A percentile compares a stretch with the other conserved stretches of the same genome.
Conservation (phyloP, 306 rosid genomes). For the Castanea crenata region DNA sequence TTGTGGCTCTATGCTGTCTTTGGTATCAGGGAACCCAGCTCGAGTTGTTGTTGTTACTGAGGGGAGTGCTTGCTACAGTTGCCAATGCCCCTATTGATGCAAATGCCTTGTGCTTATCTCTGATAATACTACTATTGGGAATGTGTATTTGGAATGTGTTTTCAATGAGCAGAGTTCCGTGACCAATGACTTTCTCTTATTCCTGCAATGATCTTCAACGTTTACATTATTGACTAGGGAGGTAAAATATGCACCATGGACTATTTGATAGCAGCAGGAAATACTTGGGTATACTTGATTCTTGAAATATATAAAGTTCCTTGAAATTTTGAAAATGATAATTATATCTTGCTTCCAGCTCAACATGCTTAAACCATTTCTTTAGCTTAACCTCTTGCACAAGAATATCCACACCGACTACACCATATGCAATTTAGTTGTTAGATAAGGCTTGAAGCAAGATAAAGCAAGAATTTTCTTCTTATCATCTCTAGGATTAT, state of each 20-base stretch:
- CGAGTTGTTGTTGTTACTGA: constrained; percentile 26
- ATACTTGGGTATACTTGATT: neutral
- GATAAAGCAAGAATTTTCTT: neutral
- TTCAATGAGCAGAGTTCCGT: neutral
- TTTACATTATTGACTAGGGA: neutral
- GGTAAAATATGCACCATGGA: neutral
- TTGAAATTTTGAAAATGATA: neutral
- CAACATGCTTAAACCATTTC: no score
- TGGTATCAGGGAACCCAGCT: neutral
- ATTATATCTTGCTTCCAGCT: neutral
- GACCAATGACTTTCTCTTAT: constrained; percentile 21
- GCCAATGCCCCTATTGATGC: constrained; percentile 89
- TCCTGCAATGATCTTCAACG: neutral
- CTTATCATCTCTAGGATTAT: neutral
- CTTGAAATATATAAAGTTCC: neutral
- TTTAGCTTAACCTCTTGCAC: neutral
- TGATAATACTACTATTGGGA: constrained; percentile 85
- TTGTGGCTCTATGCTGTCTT: neutral
- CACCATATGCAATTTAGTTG: neutral
- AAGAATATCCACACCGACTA: neutral
- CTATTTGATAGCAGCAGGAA: neutral
- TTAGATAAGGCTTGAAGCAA: neutral
- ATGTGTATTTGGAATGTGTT: constrained; percentile 40
- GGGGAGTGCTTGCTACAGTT: constrained; percentile 93
- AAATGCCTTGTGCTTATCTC: constrained; percentile 86